Conservation (phyloP, 177 flowering plant species). For the Vitis hybrid region DNA sequence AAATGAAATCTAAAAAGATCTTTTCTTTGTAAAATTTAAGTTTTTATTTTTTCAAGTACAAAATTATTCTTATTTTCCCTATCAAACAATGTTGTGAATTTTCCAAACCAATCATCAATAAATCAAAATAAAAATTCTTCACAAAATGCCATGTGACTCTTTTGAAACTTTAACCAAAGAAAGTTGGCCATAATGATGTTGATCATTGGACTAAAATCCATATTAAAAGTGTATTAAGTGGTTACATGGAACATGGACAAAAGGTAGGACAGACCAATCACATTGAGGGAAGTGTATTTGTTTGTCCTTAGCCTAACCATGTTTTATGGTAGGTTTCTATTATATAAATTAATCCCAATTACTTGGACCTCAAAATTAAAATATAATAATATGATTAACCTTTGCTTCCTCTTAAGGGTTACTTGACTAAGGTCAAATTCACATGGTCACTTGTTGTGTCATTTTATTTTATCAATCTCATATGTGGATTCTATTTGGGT, state of each 20-base stretch:
- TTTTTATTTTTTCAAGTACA: no score
- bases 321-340: not conserved
- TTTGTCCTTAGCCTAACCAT: not conserved
- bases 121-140: no score
- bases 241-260: not conserved
- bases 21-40: no score
- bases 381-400: not conserved
- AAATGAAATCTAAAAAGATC: no score
- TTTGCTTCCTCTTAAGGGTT: conserved; percentile 6
- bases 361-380: not conserved
- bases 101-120: no score
- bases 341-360: not conserved
- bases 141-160: not conserved
- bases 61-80: no score
- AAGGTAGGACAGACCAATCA: conserved; percentile 4
- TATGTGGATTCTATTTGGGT: conserved; percentile 25
- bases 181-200: not conserved
- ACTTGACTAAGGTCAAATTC: not conserved
- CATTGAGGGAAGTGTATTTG: not conserved
- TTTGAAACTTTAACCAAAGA: not conserved
- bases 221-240: not conserved
- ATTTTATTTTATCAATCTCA: conserved; percentile 14
- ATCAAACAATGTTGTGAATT: no score
- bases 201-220: not conserved
- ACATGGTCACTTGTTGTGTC: conserved; percentile 11